Conservation (phyloP, 2,329 filamentous ascomycete species). For the Exserohilum rostratum region DNA sequence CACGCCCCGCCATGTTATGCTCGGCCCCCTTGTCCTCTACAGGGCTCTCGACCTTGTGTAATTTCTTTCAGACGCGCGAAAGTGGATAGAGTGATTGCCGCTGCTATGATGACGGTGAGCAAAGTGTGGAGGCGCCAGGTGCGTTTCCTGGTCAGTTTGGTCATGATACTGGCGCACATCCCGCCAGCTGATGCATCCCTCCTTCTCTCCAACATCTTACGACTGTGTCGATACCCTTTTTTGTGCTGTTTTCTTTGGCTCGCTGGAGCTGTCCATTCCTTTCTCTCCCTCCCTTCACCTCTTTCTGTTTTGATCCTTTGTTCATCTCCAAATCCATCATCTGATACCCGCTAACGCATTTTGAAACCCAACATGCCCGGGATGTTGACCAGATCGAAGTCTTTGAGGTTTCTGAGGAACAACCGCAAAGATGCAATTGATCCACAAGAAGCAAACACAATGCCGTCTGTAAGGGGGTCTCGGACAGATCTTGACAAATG, state of each 20-base stretch:
- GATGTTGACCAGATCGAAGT: constrained; percentile 48
- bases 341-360: constrained; percentile 42
- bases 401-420: constrained; percentile 44
- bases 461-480: constrained; percentile 31
- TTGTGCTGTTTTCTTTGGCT: constrained; percentile 33
- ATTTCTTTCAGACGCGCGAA: constrained; percentile 45
- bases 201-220: constrained; percentile 25
- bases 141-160: constrained; percentile 31
- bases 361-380: constrained; percentile 47
- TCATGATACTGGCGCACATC: constrained; percentile 29
- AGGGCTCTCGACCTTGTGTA: constrained; percentile 37
- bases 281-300: constrained; percentile 21
- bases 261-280: constrained; percentile 51
- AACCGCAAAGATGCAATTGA: constrained; percentile 38
- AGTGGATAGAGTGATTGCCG: constrained; percentile 35
- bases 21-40: constrained; percentile 21
- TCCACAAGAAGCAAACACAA: constrained; percentile 32
- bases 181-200: constrained; percentile 25
- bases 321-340: constrained; percentile 27
- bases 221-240: constrained; percentile 25
- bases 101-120: constrained; percentile 31
- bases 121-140: constrained; percentile 32
- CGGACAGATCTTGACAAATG: constrained; percentile 41
- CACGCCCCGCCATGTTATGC: constrained; percentile 9
- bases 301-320: constrained; percentile 28